Conservation (phyloP, 768 basidiomycete species). For the Lactifluus volemus region DNA sequence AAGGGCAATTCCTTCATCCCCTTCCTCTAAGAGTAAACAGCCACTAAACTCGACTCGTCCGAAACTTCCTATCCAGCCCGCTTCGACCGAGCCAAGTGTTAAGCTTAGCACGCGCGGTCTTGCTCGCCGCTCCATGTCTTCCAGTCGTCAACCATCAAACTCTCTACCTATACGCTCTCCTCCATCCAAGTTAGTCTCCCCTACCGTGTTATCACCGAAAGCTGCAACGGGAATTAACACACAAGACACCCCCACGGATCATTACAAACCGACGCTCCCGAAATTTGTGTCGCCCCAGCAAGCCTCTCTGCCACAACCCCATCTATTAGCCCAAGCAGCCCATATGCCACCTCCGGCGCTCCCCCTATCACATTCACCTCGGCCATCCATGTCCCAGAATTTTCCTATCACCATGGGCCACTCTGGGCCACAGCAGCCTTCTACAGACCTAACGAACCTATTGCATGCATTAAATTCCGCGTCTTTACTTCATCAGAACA, state of each 20-base stretch:
- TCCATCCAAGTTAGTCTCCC: background rate
- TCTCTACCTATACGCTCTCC: background rate
- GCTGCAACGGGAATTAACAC: background rate
- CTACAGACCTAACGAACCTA: background rate
- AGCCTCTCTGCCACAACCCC: background rate
- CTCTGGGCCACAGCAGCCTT: background rate
- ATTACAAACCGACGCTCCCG: background rate
- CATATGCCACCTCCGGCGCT: background rate
- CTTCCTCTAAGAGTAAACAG: background rate
- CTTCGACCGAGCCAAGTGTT: background rate
- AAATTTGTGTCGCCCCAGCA: background rate
- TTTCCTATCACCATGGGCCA: background rate
- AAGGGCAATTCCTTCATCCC: too few relatives aligned
- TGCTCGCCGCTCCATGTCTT: background rate
- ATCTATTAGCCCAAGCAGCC: background rate
- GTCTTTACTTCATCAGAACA: conserved; percentile 4
- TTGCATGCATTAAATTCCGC: conserved; percentile 7
- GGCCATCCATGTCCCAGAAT: background rate
- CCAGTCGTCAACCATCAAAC: background rate
- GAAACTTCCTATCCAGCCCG: background rate
- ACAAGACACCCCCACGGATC: background rate
- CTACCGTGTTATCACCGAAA: background rate
- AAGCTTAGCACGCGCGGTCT: background rate
- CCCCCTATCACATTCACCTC: background rate
- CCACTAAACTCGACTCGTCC: background rate